A percentile compares a stretch with the other conserved stretches of the same genome.
phyloP scores from a whole-genome alignment of 169 alveolate genomes.

The Plasmodium reichenowi region DNA sequence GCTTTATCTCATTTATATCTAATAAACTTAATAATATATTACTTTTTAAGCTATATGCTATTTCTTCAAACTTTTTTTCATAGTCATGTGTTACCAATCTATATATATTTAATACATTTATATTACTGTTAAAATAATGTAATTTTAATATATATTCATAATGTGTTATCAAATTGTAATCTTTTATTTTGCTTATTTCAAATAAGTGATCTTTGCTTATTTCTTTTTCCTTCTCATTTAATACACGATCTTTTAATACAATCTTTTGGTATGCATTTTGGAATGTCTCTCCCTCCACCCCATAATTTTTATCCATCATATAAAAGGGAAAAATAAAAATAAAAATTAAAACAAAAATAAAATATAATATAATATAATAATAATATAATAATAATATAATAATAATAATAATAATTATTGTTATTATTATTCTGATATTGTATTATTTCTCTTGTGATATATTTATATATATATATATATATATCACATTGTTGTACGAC shows the following conservation, averaged over 20 bases:
- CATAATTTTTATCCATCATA: too few species aligned
- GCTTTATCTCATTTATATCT: conserved; percentile 49
- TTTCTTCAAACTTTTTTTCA: conserved; percentile 56
- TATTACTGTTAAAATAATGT: conserved; percentile 52
- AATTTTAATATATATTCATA: conserved; percentile 62
- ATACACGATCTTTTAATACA: conserved; percentile 8
- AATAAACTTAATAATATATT: conserved; percentile 57
- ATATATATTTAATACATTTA: conserved; percentile 50
- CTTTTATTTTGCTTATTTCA: conserved; percentile 45
- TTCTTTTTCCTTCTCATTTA: conserved; percentile 4
- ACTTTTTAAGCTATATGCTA: conserved; percentile 34
- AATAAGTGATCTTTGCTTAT: conserved; percentile 11
- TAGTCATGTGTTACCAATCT: conserved; percentile 24
- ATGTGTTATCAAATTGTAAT: conserved; percentile 45
- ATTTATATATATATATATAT: too few species aligned
- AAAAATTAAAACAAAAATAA: too few species aligned
- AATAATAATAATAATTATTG: too few species aligned
- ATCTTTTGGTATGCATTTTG: conserved; percentile 19
- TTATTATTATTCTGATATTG: too few species aligned
- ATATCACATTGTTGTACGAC: too few species aligned
- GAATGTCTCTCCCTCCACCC: conserved; percentile 4
- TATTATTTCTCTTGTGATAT: too few species aligned
- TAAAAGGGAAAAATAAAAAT: too few species aligned
- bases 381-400: too few species aligned
- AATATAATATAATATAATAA: too few species aligned